A percentile compares a stretch with the other conserved stretches of the same genome.
phyloP scores from a whole-genome alignment of 2,329 filamentous ascomycete genomes.

The Penicillium hordei region DNA sequence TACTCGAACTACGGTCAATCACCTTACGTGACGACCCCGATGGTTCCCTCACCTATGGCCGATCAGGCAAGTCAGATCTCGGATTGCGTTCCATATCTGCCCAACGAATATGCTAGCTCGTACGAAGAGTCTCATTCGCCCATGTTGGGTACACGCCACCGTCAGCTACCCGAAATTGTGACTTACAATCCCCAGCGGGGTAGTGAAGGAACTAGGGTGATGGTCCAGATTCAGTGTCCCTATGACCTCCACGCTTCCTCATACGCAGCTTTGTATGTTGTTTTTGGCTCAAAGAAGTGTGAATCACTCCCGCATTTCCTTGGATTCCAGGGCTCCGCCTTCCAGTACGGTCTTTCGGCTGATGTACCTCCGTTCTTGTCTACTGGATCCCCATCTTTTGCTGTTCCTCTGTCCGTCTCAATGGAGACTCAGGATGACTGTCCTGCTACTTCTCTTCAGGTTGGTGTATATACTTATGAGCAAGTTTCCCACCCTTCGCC shows the following conservation, averaged over 20 bases:
- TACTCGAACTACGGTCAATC: constrained; percentile 43
- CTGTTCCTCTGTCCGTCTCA: constrained; percentile 59
- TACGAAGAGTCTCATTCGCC: constrained; percentile 65
- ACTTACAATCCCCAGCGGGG: constrained; percentile 71
- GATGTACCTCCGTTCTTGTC: constrained; percentile 67
- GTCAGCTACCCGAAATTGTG: constrained; percentile 62
- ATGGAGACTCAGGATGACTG: constrained; percentile 59
- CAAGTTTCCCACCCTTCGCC: constrained; percentile 45
- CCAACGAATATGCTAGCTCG: constrained; percentile 44
- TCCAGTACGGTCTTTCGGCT: constrained; percentile 69
- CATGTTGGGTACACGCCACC: constrained; percentile 64
- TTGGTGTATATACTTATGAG: constrained; percentile 64
- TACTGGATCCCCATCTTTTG: constrained; percentile 56
- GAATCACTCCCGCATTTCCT: constrained; percentile 64
- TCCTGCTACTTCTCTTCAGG: constrained; percentile 52
- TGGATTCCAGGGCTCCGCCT: constrained; percentile 58
- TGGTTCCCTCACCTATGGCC: constrained; percentile 44
- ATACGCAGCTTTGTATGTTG: constrained; percentile 59
- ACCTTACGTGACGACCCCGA: constrained; percentile 39
- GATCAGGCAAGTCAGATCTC: constrained; percentile 44
- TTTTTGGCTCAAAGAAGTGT: constrained; percentile 77
- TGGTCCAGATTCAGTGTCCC: constrained; percentile 70
- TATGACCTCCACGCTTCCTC: constrained; percentile 69
- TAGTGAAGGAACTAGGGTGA: constrained; percentile 66
- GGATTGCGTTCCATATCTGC: constrained; percentile 42